Base-by-base conservation (phyloP, 257 asterid genomes). In the Forsythia suspensa region DNA sequence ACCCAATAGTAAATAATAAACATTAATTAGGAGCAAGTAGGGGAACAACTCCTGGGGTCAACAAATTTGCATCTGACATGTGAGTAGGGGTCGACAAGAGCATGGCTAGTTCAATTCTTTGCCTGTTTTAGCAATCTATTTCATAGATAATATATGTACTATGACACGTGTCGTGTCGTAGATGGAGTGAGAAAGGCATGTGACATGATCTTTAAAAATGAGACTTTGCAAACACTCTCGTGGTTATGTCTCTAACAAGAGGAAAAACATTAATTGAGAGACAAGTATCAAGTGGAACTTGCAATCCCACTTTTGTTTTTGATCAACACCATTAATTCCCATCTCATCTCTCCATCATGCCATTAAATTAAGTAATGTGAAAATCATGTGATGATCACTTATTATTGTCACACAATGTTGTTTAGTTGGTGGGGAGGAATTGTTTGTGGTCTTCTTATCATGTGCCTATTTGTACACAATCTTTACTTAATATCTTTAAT, bases 211-310 rank as follows among this genome's bases (percentile, higher is more conserved):
- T 83, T 77, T 73, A 84, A 82, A 82, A 85, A 86, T 61, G 80
- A 81, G 57, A 80, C 72, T 83, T 75, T 86, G 82, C 85, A 66
- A 72, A 20, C 82, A 81, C 81, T 87, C 92, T 85, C 95, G 97
- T 92, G 95, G 85, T 86, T 84, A 82, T 92, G 97, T 92, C 87
- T 82, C 95, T 92, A 90, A 90, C 84, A 81, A 89, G 87, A 86
- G 83, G 89, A 87, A 87, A 76, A 38, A 78, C 81, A 84, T 84
- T 82, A 82, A 87, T 80, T 78, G 85, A 71, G 79, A 71, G 73
- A 37, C 73, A 70, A 73, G 43, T 44, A 79, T 77, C 57, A 63
- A 82, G 82, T 86, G 77, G 83, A 78, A 61, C 79, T 63, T 51
- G 78, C 67, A 76, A 43, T 71, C 83, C 81, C 66, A 68, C 41